Evolutionary conservation across 1,284 basidiomycete species (phyloP), one percentile per base, ranked within the genome.

Genomic region (Irpex rosettiformis): DNA sequence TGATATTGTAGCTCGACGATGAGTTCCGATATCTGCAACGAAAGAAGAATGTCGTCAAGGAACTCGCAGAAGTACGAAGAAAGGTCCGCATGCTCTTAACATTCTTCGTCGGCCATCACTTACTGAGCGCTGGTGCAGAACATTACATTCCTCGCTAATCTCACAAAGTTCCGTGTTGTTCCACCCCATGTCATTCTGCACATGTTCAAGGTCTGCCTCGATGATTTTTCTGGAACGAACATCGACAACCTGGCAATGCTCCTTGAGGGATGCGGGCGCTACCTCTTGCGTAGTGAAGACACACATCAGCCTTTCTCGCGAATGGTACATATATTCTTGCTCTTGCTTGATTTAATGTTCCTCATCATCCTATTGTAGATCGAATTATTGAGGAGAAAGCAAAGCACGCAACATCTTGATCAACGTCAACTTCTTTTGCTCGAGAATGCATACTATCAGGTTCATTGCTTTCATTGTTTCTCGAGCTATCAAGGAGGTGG

Each of bases 371-470:
- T n/a, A 53, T 4, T 30, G 1, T 65, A 96, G 91, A 80, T 99
- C 52, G 96, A 99, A 67, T 79, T 96, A 49, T 92, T 98, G 89
- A 84, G 92, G 58, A 85, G 96, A 53, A 99, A 99, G 75, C 94
- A 98, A 76, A 89, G 81, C 57, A 84, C 93, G 73, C 89, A 93
- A 64, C 94, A 98, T 69, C 85, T 99, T 43, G 96, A 99, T 72
- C 89, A 93, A 67, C 81, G 95, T 10, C 94, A 97, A 67, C 78
- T 89, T 3, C 80, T 98, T 27, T 77, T 98, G 65, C 83, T 99
- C 29, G 97, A 99, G 73, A 99, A 99, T 70, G 97, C 97, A 0
- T 99, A 98, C 73, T 99, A 98, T 71, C 94, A 94, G 81, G 93
- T 93, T 61, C 58, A 75, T 8, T 25, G 48, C 21, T 45, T 29